phyloP scores from a whole-genome alignment of 805 yeast species.

The Candida coleopterorum region DNA sequence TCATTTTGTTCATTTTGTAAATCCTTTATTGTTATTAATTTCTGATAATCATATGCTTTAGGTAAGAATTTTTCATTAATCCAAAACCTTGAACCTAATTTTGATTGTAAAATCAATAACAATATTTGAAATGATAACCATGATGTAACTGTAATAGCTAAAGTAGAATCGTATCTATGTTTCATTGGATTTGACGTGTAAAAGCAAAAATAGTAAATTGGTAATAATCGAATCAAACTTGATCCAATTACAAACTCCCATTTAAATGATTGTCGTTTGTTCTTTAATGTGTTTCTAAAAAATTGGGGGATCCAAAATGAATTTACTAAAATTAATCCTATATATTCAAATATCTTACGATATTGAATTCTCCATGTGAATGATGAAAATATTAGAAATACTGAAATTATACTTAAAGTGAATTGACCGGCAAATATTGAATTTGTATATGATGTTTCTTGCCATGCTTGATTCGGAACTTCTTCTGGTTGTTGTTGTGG shows the following conservation, averaged over 20 bases:
- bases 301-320: slow-evolving; percentile 91
- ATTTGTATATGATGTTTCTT: slow-evolving; percentile 20
- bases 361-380: slow-evolving; percentile 57
- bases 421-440: slow-evolving; percentile 24
- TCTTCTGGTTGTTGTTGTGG: slow-evolving; percentile 9
- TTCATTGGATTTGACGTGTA: slow-evolving; percentile 56
- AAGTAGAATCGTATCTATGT: slow-evolving; percentile 57
- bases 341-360: slow-evolving; percentile 54
- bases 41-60: slow-evolving; percentile 82
- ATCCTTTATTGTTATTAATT: slow-evolving; percentile 53
- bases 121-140: slow-evolving; percentile 64
- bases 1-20: slow-evolving; percentile 46
- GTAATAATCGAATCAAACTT: slow-evolving; percentile 56
- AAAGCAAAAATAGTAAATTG: slow-evolving; percentile 59
- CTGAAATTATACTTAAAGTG: slow-evolving; percentile 23
- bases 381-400: slow-evolving; percentile 55
- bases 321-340: slow-evolving; percentile 47
- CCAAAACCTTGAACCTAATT: slow-evolving; percentile 79
- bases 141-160: slow-evolving; percentile 40
- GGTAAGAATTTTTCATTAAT: slow-evolving; percentile 71
- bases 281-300: slow-evolving; percentile 67
- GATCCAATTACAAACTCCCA: slow-evolving; percentile 78
- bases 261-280: slow-evolving; percentile 55
- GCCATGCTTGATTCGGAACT: slow-evolving; percentile 12
- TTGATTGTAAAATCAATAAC: slow-evolving; percentile 56